Percentiles rank a stretch among this genome's conserved stretches.
Evolutionary conservation across 2,329 filamentous ascomycete genomes (phyloP).

Genomic region (Botrytis porri): DNA sequence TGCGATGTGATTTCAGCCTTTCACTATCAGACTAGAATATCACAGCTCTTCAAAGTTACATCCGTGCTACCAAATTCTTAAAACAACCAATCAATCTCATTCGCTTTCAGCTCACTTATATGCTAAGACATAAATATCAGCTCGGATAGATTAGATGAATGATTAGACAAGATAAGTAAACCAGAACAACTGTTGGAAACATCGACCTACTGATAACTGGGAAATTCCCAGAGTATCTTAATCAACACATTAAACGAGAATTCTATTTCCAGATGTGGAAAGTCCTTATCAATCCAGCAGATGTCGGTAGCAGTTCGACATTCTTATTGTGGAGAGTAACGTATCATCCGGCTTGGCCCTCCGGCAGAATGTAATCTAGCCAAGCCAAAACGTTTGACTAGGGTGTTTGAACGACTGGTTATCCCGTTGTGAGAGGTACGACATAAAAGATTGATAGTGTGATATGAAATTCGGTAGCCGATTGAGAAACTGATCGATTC

Average conservation of each 20-base stretch:
- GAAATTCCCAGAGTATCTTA: background rate
- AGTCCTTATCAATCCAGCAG: background rate
- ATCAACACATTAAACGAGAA: background rate
- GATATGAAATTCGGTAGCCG: background rate
- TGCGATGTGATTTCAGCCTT: background rate
- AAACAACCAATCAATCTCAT: background rate
- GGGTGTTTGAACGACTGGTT: background rate
- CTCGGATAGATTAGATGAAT: background rate
- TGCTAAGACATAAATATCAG: background rate
- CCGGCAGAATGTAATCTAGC: background rate
- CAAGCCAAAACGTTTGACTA: background rate
- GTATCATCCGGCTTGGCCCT: background rate
- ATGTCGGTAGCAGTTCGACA: background rate
- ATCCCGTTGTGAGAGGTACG: too few species aligned
- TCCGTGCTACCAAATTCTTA: too few species aligned
- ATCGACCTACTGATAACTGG: background rate
- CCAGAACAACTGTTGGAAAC: background rate
- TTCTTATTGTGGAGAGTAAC: background rate
- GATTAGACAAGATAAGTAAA: background rate
- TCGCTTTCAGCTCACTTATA: too few species aligned
- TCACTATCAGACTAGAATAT: background rate
- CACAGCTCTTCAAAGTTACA: background rate
- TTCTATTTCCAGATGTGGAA: background rate
- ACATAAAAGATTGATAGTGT: background rate
- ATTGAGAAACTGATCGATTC: background rate